Percentiles rank a stretch among this genome's conserved stretches.
Evolutionary conservation across 768 basidiomycete species (phyloP).

Genomic region (Cystobasidium onofrii): DNA sequence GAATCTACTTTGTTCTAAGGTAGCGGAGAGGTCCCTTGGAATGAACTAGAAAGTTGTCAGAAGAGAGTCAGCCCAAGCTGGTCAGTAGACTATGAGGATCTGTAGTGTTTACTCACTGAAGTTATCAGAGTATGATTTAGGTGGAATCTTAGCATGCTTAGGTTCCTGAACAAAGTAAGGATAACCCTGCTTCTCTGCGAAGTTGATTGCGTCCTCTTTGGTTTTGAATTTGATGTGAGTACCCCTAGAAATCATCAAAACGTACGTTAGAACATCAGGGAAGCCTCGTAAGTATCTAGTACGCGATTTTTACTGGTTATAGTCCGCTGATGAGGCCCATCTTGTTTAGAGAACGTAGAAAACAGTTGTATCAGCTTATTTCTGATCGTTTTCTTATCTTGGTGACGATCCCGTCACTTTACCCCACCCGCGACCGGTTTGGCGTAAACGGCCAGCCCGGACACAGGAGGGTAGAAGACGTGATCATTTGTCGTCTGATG

Average conservation of each 20-base stretch:
- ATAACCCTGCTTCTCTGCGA: slow-evolving; percentile 22
- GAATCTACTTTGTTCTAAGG: slow-evolving; percentile 8
- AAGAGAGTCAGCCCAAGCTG: too few species aligned
- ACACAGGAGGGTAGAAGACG: too few species aligned
- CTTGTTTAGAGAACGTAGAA: neutral
- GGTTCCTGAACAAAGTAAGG: slow-evolving; percentile 5
- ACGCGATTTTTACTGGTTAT: neutral
- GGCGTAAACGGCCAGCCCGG: too few species aligned
- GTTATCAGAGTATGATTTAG: neutral
- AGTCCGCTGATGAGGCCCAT: neutral
- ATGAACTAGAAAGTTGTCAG: neutral
- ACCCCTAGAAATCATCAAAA: neutral
- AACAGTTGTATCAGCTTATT: neutral
- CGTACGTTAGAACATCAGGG: neutral
- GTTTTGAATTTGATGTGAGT: neutral
- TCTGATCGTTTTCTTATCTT: too few species aligned
- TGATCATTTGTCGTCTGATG: too few species aligned
- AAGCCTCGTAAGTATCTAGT: neutral
- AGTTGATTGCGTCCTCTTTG: slow-evolving; percentile 1
- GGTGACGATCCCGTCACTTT: too few species aligned
- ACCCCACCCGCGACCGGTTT: too few species aligned
- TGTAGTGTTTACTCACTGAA: neutral
- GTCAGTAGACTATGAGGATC: neutral
- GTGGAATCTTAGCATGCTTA: neutral
- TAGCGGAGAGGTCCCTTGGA: neutral